Base-by-base conservation (phyloP, 1,139 yeast species). In the Geotrichum citri-aurantii region DNA sequence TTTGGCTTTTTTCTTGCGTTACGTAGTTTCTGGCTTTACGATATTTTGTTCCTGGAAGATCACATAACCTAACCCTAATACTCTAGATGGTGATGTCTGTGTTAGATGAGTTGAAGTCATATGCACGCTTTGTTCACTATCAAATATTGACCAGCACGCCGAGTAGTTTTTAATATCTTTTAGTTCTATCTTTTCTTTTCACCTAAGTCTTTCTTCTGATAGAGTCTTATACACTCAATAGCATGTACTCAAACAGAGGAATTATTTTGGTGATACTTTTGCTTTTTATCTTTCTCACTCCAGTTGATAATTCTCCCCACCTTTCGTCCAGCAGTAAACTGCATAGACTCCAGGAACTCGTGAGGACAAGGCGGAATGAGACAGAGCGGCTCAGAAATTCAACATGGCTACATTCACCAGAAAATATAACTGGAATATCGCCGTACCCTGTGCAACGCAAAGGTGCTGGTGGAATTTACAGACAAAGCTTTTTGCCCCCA, bases 401-500 rank as follows among this genome's bases (percentile, higher is more conserved):
- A 47, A 75, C 79, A 1, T 84, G 80, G 68, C 61, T 68, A 19
- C 63, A 72, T 3, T 90, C 90, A 8, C 86, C 85, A 69, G 88
- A 87, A 0, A 86, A 88, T 65, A 70, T 89, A 11, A 87, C 95
- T 0, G 96, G 96, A 8, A 81, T 85, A 23, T 46, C 50, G 2
- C 48, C 60, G 7, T 66, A 68, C 52, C 65, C 68, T 1, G 59
- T 40, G 1, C 59, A 59, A 17, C 62, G 62, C 2, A 57, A 60
- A 8, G 31, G 17, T 62, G 31, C 29, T 14, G 52, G 50, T 12
- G 50, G 48, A 2, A 24, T 40, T n/a, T 50, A 78, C 76, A 67
- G 72, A 84, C 59, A 83, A 86, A 54, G 88, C 23, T 73, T 88
- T 1, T 68, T 89, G 11, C 95, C 96, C 0, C 77, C 85, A 65